Evolutionary conservation across 129 eudicot species (phyloP).

Genomic region (Heracleum sosnowskyi): DNA sequence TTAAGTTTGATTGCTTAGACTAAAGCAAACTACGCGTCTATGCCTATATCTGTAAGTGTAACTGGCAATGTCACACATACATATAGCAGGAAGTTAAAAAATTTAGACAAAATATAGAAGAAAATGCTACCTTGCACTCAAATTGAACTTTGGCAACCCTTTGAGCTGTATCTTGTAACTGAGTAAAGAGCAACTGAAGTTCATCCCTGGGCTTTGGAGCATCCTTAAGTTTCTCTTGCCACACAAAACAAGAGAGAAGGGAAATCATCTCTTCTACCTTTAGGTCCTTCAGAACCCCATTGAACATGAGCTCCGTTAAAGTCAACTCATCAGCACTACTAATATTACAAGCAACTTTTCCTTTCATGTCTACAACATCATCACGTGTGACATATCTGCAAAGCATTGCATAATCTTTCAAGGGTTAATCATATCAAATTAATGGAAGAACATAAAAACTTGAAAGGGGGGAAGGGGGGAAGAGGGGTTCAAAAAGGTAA

Average conservation of each 20-base stretch:
- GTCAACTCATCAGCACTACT: conserved; percentile 97
- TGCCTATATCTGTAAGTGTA: background rate
- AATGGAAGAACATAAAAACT: background rate
- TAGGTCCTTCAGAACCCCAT: conserved; percentile 69
- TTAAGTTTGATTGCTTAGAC: background rate
- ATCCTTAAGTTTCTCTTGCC: conserved; percentile 97
- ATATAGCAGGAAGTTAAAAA: background rate
- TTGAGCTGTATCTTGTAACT: conserved; percentile 85
- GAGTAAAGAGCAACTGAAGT: conserved; percentile 70
- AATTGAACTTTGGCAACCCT: conserved; percentile 87
- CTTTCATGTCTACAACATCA: conserved; percentile 89
- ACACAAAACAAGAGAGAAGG: conserved; percentile 89
- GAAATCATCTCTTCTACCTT: conserved; percentile 90
- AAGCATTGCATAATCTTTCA: background rate
- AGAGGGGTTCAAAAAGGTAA: background rate
- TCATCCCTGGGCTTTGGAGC: conserved; percentile 95
- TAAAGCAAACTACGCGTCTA: background rate
- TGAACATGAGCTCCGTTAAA: conserved; percentile 80
- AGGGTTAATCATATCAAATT: background rate
- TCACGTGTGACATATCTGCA: conserved; percentile 75
- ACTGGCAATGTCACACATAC: background rate
- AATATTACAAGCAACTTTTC: conserved; percentile 94
- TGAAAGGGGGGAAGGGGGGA: background rate
- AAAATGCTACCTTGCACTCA: conserved; percentile 74
- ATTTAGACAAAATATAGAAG: background rate